Evolutionary conservation across 768 basidiomycete genomes (phyloP), one percentile per base, ranked within the genome.

Genomic region (Crepidotus variabilis): DNA sequence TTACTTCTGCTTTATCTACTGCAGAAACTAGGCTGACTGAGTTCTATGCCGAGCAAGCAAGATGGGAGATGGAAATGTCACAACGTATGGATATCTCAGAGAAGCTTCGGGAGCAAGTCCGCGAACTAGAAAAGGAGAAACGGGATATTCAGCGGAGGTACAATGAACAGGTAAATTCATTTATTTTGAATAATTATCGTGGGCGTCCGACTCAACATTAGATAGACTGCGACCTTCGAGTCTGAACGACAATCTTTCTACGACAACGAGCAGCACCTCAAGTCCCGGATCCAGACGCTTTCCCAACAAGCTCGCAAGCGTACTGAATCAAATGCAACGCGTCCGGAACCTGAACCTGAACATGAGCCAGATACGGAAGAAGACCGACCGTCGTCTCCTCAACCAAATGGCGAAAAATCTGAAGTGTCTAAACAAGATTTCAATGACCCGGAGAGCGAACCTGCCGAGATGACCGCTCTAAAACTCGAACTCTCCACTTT

Each of bases 231-330:
- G 16, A 88, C 89, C 2, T 95, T 94, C 66, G 94, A 96, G 66
- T 89, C 91, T 7, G 94, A 96, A 71, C 87, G 94, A 33, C 92
- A 94, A 68, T 82, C 92, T 14, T 90, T 94, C 70, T 93, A 93
- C 66, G 93, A 95, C 71, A 93, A 92, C 65, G 93, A 96, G 65
- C 90, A 94, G 67, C 92, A 94, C 70, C 85, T 94, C 61, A 94
- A 93, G 71, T 89, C 90, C 47, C 90, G 92, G 57, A 93, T 95
- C 51, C 87, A 90, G 65, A 89, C 88, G 7, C 82, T 94, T 36
- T 76, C 81, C 6, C 83, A 90, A 59, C 49, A 22, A 1, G 78
- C 82, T 46, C 82, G 85, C 57, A 88, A 80, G 66, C 80, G 82
- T 51, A 69, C 72, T 8, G 78, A 82, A 55, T 68, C 71, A 6